phyloP scores from a whole-genome alignment of 495 filamentous ascomycete genomes.

The Annulohypoxylon moriforme region DNA sequence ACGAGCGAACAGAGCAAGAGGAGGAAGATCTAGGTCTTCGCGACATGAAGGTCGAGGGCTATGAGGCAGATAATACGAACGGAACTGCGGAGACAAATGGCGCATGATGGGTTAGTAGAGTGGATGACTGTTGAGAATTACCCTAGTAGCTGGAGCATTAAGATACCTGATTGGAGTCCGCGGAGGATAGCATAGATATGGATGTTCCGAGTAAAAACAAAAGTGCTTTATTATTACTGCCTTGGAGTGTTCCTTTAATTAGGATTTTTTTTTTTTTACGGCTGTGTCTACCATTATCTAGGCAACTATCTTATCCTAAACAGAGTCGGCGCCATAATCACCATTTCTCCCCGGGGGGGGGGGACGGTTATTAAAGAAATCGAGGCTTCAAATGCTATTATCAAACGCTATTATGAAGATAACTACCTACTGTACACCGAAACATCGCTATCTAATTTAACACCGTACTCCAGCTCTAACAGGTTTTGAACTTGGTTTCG shows the following conservation, averaged over 20 bases:
- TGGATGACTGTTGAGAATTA: slow-evolving; percentile 15
- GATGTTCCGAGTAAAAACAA: background rate
- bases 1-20: slow-evolving; percentile 87
- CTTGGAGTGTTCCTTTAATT: background rate
- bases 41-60: slow-evolving; percentile 93
- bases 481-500: background rate
- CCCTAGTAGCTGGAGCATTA: slow-evolving; percentile 13
- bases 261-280: too few relatives aligned
- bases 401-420: slow-evolving; percentile 10
- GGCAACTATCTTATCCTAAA: too few relatives aligned
- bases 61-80: slow-evolving; percentile 66
- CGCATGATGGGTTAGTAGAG: background rate
- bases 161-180: slow-evolving; percentile 38
- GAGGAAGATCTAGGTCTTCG: slow-evolving; percentile 88
- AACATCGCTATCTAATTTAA: slow-evolving; percentile 10
- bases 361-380: too few relatives aligned
- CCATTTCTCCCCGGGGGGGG: too few relatives aligned
- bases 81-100: slow-evolving; percentile 21
- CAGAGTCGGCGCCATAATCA: too few relatives aligned
- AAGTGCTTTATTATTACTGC: slow-evolving; percentile 18
- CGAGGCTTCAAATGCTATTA: background rate
- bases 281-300: background rate
- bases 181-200: background rate
- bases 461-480: slow-evolving; percentile 3
- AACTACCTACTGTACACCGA: background rate